These are phyloP conservation scores for Colletotrichum karsti DNA, from an alignment of 2,329 filamentous ascomycete genomes.

Conservation along the genomic window DNA sequence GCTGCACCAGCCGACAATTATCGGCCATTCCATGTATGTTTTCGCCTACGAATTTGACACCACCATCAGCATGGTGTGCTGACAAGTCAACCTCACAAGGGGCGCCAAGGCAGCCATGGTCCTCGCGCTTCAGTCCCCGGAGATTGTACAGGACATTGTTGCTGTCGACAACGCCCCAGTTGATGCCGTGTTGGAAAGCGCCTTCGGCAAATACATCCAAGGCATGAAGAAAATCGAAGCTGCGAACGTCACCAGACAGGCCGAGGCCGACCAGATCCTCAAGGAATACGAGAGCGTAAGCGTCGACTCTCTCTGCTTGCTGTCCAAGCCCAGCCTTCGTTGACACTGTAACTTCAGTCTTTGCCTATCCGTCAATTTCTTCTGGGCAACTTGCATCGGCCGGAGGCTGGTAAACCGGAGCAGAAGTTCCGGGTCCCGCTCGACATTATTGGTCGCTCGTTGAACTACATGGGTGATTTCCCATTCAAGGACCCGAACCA, in stretches of 20 bases:
- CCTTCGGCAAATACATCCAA: slow-evolving; percentile 82
- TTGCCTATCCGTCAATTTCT: slow-evolving; percentile 89
- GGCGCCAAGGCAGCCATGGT: slow-evolving; percentile 95
- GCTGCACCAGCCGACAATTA: slow-evolving; percentile 77
- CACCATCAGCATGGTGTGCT: no score
- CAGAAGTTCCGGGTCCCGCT: slow-evolving; percentile 85
- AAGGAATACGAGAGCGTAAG: slow-evolving; percentile 74
- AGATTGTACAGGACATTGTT: slow-evolving; percentile 75
- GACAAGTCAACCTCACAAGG: no score
- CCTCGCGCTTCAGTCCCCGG: slow-evolving; percentile 76
- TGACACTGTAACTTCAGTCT: slow-evolving; percentile 50
- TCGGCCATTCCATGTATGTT: slow-evolving; percentile 90
- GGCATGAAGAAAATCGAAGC: slow-evolving; percentile 86
- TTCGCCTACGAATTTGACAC: neutral
- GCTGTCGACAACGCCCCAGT: slow-evolving; percentile 93
- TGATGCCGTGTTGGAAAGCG: slow-evolving; percentile 76
- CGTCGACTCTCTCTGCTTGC: neutral
- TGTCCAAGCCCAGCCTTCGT: neutral
- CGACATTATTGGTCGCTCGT: slow-evolving; percentile 69
- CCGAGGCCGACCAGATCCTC: slow-evolving; percentile 84
- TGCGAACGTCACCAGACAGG: slow-evolving; percentile 71
- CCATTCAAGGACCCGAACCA: slow-evolving; percentile 80
- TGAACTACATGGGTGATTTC: slow-evolving; percentile 87
- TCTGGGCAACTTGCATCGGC: slow-evolving; percentile 81
- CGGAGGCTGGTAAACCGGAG: slow-evolving; percentile 51